Conservation (phyloP, 1,284 basidiomycete genomes). For the Puccinia triticina region DNA sequence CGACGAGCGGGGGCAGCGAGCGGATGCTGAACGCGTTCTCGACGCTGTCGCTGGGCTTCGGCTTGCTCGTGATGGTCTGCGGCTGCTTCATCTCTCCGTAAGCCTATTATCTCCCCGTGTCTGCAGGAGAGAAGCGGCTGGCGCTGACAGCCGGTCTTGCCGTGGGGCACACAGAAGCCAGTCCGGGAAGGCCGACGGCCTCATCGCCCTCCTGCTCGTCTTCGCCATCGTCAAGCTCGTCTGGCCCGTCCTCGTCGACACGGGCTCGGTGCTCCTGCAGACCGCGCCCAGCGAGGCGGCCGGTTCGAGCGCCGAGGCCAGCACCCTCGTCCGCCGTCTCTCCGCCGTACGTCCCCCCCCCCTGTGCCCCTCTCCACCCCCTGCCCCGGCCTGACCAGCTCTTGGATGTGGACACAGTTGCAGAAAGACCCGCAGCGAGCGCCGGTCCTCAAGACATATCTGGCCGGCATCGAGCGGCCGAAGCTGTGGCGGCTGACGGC, state of each 20-base stretch:
- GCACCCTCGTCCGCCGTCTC: constrained; percentile 29
- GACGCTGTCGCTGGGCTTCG: constrained; percentile 56
- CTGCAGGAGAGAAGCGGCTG: no score
- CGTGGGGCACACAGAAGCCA: constrained; percentile 63
- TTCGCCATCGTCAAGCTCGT: constrained; percentile 76
- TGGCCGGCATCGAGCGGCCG: constrained; percentile 75
- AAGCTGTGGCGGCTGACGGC: constrained; percentile 76
- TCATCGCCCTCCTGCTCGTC: constrained; percentile 73
- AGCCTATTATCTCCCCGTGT: not conserved
- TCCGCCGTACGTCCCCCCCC: constrained; percentile 30
- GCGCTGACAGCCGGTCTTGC: no score
- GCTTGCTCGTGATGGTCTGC: not conserved
- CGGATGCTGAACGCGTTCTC: constrained; percentile 60
- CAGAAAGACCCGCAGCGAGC: constrained; percentile 61
- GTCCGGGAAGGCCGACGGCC: constrained; percentile 72
- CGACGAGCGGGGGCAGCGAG: no score
- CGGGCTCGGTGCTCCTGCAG: constrained; percentile 81
- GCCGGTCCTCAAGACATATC: not conserved
- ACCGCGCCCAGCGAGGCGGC: constrained; percentile 70
- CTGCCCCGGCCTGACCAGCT: not conserved
- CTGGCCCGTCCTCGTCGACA: constrained; percentile 74
- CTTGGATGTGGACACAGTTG: constrained; percentile 75
- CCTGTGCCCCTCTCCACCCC: no score
- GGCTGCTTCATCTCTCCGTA: constrained; percentile 5
- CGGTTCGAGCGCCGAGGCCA: not conserved